Percentiles rank a stretch among this genome's conserved stretches.
Conservation (phyloP, 768 basidiomycete species). For the Lactarius sanguifluus region DNA sequence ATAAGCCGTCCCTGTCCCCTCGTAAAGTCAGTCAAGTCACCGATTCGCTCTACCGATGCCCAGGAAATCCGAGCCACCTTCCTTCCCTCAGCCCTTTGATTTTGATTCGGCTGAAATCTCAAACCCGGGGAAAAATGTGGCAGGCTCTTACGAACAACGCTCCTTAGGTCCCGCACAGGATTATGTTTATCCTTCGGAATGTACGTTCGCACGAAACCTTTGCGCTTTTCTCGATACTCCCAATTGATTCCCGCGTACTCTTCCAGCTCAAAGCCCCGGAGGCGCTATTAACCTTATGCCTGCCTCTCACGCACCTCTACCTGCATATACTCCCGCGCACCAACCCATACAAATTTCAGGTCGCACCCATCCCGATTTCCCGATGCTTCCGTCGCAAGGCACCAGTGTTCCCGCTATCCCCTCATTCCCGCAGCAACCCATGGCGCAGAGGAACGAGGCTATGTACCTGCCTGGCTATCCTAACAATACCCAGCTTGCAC, state of each 20-base stretch:
- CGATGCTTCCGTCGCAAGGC: too few relatives aligned
- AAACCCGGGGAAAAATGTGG: not conserved
- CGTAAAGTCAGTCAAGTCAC: not conserved
- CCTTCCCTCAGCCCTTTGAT: not conserved
- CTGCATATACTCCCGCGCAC: too few relatives aligned
- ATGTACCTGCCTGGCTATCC: not conserved
- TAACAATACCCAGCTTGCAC: not conserved
- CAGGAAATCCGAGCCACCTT: not conserved
- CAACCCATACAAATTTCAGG: not conserved
- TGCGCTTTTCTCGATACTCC: not conserved
- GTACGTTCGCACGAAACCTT: not conserved
- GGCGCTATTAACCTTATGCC: too few relatives aligned
- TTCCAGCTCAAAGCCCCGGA: not conserved
- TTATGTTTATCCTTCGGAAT: not conserved
- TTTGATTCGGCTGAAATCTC: not conserved
- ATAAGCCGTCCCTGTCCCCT: not conserved
- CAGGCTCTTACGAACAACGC: too few relatives aligned
- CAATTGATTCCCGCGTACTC: not conserved
- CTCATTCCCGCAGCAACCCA: too few relatives aligned
- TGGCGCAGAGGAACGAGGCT: not conserved
- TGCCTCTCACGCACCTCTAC: not conserved
- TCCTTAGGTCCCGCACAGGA: not conserved
- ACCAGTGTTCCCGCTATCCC: too few relatives aligned
- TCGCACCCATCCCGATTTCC: not conserved
- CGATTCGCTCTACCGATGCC: not conserved